Evolutionary conservation across 108 stramenopile genomes (phyloP).

Genomic region (Cyclotella baltica): DNA sequence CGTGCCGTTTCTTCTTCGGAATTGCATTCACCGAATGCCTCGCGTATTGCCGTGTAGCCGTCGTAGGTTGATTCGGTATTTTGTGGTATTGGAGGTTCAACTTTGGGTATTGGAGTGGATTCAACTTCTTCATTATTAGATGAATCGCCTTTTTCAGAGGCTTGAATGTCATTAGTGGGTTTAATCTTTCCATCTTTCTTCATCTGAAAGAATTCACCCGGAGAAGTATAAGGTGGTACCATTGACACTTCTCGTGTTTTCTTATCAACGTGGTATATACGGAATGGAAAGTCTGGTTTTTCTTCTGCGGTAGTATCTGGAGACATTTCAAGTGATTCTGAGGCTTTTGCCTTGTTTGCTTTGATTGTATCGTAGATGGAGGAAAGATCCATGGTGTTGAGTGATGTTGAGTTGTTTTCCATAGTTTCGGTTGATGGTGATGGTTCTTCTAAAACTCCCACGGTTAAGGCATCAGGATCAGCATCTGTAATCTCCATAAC

Average conservation of each 20-base stretch:
- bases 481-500: slow-evolving; percentile 2
- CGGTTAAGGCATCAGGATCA: slow-evolving; percentile 4
- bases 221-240: slow-evolving; percentile 82
- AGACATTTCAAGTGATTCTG: slow-evolving; percentile 36
- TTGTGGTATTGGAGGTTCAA: neutral
- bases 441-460: slow-evolving; percentile 3
- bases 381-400: slow-evolving; percentile 39
- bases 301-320: slow-evolving; percentile 29
- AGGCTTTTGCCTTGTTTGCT: slow-evolving; percentile 65
- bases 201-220: slow-evolving; percentile 64
- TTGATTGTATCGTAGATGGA: slow-evolving; percentile 64
- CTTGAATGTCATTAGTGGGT: neutral
- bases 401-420: neutral
- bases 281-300: slow-evolving; percentile 77
- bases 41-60: slow-evolving; percentile 74
- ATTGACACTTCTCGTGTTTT: slow-evolving; percentile 64
- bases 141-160: neutral
- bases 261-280: slow-evolving; percentile 69
- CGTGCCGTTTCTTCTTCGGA: slow-evolving; percentile 66
- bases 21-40: slow-evolving; percentile 58
- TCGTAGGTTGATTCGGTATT: slow-evolving; percentile 69
- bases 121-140: neutral
- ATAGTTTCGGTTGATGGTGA: neutral
- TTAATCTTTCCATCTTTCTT: slow-evolving; percentile 26
- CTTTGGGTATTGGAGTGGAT: neutral